These are phyloP conservation scores for Ascochyta pisi DNA, from an alignment of 2,329 filamentous ascomycete genomes.

Conservation along the genomic window DNA sequence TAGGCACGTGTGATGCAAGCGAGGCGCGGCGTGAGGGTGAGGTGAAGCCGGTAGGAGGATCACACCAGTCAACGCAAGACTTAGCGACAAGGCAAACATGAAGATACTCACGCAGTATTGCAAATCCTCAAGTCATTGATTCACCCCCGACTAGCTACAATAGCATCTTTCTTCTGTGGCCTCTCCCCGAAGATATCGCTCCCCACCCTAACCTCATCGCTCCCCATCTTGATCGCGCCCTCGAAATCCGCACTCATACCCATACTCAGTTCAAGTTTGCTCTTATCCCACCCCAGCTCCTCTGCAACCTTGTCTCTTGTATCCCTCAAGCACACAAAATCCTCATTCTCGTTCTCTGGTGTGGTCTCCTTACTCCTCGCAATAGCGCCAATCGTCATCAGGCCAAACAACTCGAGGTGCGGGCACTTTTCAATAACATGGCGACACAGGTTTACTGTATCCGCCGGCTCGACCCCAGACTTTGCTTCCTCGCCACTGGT, in stretches of 20 bases:
- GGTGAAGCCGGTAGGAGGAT: background rate
- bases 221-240: slow-evolving; percentile 82
- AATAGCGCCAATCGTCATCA: slow-evolving; percentile 98
- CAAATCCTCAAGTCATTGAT: background rate
- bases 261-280: slow-evolving; percentile 89
- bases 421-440: slow-evolving; percentile 75
- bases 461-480: slow-evolving; percentile 76
- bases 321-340: slow-evolving; percentile 74
- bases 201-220: slow-evolving; percentile 87
- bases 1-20: background rate
- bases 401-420: slow-evolving; percentile 74
- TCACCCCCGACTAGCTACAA: slow-evolving; percentile 55
- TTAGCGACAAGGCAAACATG: no score
- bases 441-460: slow-evolving; percentile 69
- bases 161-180: slow-evolving; percentile 79
- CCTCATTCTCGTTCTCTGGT: slow-evolving; percentile 86
- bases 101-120: no score
- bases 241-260: slow-evolving; percentile 98
- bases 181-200: slow-evolving; percentile 92
- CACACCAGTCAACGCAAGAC: no score
- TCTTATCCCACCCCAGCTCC: slow-evolving; percentile 63
- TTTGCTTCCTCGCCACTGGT: slow-evolving; percentile 89
- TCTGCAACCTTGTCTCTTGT: slow-evolving; percentile 73
- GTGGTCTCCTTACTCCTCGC: slow-evolving; percentile 76
- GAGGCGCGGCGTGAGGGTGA: background rate